phyloP scores from a whole-genome alignment of 805 yeast species.

The Wickerhamomyces ciferrii region DNA sequence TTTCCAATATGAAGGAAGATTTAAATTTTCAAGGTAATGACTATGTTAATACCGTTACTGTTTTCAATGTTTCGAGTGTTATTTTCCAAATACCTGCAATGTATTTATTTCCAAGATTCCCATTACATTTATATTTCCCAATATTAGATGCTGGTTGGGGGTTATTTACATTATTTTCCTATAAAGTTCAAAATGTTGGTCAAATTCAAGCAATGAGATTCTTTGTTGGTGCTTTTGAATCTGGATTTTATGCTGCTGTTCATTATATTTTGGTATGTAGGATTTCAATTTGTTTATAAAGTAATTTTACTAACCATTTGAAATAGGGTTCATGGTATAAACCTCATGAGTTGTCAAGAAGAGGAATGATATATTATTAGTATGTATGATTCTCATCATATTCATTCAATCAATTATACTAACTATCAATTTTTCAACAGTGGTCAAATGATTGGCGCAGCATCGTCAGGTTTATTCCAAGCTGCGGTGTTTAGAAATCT shows the following conservation, averaged over 20 bases:
- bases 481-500: slow-evolving; percentile 44
- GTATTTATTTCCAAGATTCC: slow-evolving; percentile 47
- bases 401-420: too few relatives aligned
- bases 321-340: slow-evolving; percentile 36
- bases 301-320: too few relatives aligned
- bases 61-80: slow-evolving; percentile 53
- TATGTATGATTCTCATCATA: too few relatives aligned
- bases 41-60: slow-evolving; percentile 49
- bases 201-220: slow-evolving; percentile 55
- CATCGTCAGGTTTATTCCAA: slow-evolving; percentile 60
- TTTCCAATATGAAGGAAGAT: slow-evolving; percentile 52
- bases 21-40: slow-evolving; percentile 56
- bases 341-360: slow-evolving; percentile 48
- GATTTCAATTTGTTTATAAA: too few relatives aligned
- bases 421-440: too few relatives aligned
- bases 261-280: slow-evolving; percentile 47
- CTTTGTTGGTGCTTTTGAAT: slow-evolving; percentile 60
- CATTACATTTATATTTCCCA: slow-evolving; percentile 42
- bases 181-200: slow-evolving; percentile 37
- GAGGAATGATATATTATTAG: slow-evolving; percentile 53
- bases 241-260: slow-evolving; percentile 50
- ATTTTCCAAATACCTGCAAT: slow-evolving; percentile 59
- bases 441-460: slow-evolving; percentile 56
- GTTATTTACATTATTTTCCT: slow-evolving; percentile 52
- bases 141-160: slow-evolving; percentile 58